Conservation (phyloP, 257 asterid species). For the Nicotiana noctiflora region DNA sequence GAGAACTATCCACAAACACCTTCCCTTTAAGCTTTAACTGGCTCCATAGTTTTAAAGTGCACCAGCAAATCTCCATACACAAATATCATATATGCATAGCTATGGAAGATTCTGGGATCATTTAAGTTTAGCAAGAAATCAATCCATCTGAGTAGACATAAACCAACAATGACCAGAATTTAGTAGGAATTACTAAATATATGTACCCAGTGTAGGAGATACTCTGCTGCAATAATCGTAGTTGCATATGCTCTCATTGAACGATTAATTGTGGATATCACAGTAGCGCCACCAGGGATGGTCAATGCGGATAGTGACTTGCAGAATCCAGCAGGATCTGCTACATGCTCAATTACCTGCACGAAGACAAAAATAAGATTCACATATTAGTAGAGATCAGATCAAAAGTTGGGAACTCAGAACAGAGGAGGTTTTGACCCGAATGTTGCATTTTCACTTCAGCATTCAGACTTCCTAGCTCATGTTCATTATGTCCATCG, state of each 20-base stretch:
- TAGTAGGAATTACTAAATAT: not conserved
- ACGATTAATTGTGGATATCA: conserved; percentile 84
- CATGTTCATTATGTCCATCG: not conserved
- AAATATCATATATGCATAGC: not conserved
- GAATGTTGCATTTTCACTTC: not conserved
- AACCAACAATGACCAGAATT: not conserved
- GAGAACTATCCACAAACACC: not conserved
- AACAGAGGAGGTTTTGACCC: not conserved
- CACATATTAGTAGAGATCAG: not conserved
- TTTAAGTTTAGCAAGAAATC: not conserved
- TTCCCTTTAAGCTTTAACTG: not conserved
- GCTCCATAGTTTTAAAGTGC: not conserved
- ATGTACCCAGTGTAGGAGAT: conserved; percentile 75
- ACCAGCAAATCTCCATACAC: not conserved
- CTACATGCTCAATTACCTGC: conserved; percentile 96
- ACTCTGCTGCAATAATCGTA: conserved; percentile 71
- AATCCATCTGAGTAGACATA: not conserved
- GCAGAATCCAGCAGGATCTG: conserved; percentile 84
- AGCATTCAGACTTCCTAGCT: not conserved
- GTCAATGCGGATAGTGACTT: conserved; percentile 80
- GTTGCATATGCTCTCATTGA: conserved; percentile 95
- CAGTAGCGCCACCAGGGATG: conserved; percentile 56
- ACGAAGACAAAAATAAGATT: conserved; percentile 2
- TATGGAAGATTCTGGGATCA: not conserved
- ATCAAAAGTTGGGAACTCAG: not conserved